Percentiles rank a stretch among this genome's conserved stretches.
Evolutionary conservation across 2,329 filamentous ascomycete genomes (phyloP).

Genomic region (Cercospora zeae-maydis): DNA sequence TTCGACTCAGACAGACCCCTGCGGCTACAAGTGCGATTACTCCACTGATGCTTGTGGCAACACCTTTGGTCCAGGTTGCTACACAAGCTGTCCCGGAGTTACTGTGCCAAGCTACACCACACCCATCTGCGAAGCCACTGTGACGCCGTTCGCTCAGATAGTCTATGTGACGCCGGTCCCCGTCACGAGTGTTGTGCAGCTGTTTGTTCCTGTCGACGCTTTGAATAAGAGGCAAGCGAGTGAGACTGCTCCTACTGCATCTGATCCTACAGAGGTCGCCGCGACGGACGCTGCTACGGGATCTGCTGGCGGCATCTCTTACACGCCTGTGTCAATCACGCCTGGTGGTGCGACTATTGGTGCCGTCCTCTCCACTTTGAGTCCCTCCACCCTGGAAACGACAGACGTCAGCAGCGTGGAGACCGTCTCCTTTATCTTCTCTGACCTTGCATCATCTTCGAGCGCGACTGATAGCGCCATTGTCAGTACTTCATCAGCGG

Average conservation of each 20-base stretch:
- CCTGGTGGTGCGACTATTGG: neutral
- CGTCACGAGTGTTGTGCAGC: neutral
- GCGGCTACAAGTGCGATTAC: conserved; percentile 21
- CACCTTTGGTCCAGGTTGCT: conserved; percentile 26
- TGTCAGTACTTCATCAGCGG: too few relatives aligned
- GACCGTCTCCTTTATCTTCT: too few relatives aligned
- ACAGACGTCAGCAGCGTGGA: too few relatives aligned
- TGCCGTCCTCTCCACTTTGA: neutral
- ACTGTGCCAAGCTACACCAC: conserved; percentile 17
- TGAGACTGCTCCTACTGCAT: neutral
- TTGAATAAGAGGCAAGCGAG: conserved; percentile 1
- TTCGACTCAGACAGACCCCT: conserved; percentile 12
- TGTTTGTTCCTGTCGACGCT: conserved; percentile 4
- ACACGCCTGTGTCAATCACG: neutral
- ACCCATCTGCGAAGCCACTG: conserved; percentile 11
- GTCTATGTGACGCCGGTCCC: conserved; percentile 6
- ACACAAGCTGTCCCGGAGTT: conserved; percentile 16
- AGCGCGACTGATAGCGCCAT: too few relatives aligned
- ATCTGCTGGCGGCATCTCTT: neutral
- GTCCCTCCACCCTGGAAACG: neutral
- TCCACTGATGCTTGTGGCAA: conserved; percentile 23
- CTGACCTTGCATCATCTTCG: too few relatives aligned
- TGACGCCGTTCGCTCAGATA: neutral
- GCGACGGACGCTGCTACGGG: neutral
- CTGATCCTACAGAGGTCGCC: neutral